Conservation (phyloP, 2,329 filamentous ascomycete genomes). For the Ambrosiella cleistominuta region DNA sequence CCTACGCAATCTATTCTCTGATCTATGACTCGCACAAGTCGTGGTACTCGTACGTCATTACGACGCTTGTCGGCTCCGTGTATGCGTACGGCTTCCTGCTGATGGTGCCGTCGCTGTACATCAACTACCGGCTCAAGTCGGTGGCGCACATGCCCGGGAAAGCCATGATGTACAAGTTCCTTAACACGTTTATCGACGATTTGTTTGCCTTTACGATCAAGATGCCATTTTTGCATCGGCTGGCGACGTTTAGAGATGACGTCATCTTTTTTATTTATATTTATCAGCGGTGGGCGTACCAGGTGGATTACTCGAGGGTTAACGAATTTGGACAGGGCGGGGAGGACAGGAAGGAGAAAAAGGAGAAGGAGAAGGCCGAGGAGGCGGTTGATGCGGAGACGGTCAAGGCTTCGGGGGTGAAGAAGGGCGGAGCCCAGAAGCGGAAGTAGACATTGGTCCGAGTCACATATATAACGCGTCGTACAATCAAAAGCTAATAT, state of each 20-base stretch:
- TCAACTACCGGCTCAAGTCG: slow-evolving; percentile 93
- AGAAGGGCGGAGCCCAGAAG: slow-evolving; percentile 29
- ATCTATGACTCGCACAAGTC: slow-evolving; percentile 91
- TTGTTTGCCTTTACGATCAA: slow-evolving; percentile 98
- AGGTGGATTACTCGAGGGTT: slow-evolving; percentile 74
- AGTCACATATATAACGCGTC: neutral
- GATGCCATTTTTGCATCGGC: slow-evolving; percentile 85
- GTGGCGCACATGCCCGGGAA: slow-evolving; percentile 94
- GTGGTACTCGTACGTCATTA: slow-evolving; percentile 93
- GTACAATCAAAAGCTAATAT: neutral
- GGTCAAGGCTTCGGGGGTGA: slow-evolving; percentile 31
- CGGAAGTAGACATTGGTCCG: slow-evolving; percentile 19
- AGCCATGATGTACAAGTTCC: slow-evolving; percentile 95
- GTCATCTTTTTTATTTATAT: slow-evolving; percentile 97
- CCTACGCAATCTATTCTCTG: slow-evolving; percentile 81
- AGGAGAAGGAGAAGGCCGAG: slow-evolving; percentile 15
- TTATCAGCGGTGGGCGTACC: slow-evolving; percentile 88
- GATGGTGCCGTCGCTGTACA: slow-evolving; percentile 96
- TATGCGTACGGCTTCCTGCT: slow-evolving; percentile 98
- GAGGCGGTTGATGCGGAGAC: slow-evolving; percentile 23
- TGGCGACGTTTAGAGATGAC: slow-evolving; percentile 86
- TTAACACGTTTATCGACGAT: slow-evolving; percentile 98
- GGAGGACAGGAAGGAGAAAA: slow-evolving; percentile 53
- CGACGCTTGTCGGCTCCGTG: slow-evolving; percentile 85
- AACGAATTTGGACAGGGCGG: slow-evolving; percentile 98